phyloP scores from a whole-genome alignment of 2,329 filamentous ascomycete genomes.

The Waltergamsia citrina region DNA sequence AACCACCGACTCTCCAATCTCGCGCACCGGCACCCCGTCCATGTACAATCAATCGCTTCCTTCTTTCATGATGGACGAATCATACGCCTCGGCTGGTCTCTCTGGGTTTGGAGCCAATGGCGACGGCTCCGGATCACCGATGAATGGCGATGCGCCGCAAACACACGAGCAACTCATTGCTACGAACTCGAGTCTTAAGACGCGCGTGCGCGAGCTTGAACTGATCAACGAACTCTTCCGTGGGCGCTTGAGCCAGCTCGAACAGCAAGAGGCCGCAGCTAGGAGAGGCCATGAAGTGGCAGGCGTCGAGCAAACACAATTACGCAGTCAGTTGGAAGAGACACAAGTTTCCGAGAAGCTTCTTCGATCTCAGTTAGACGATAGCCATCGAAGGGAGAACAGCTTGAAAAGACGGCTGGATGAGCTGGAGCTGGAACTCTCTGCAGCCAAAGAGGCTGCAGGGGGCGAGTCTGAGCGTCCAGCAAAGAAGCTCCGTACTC shows the following conservation, averaged over 20 bases:
- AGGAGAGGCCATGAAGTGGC: conserved; percentile 50
- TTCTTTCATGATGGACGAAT: conserved; percentile 68
- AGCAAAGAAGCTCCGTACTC: conserved; percentile 6
- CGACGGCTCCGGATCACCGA: conserved; percentile 32
- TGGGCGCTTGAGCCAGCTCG: conserved; percentile 67
- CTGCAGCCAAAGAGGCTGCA: conserved; percentile 7
- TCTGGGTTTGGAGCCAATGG: conserved; percentile 39
- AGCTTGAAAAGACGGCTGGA: conserved; percentile 75
- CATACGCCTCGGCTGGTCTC: conserved; percentile 52
- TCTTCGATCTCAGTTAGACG: conserved; percentile 58
- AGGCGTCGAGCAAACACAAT: conserved; percentile 42
- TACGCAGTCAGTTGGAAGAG: conserved; percentile 46
- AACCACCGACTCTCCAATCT: conserved; percentile 66
- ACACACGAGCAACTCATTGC: conserved; percentile 73
- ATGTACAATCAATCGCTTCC: conserved; percentile 68
- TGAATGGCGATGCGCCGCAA: conserved; percentile 55
- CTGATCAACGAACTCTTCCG: conserved; percentile 83
- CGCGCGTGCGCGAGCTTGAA: conserved; percentile 88
- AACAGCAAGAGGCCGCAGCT: conserved; percentile 64
- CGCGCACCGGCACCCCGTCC: conserved; percentile 68
- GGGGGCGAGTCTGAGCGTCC: conserved; percentile 5
- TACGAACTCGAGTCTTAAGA: conserved; percentile 82
- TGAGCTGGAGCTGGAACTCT: conserved; percentile 57
- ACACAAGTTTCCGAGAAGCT: conserved; percentile 28
- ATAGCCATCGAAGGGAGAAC: conserved; percentile 69